A percentile compares a stretch with the other conserved stretches of the same genome.
phyloP scores from a whole-genome alignment of 164 flowering plant species.

The Cinnamomum micranthum region DNA sequence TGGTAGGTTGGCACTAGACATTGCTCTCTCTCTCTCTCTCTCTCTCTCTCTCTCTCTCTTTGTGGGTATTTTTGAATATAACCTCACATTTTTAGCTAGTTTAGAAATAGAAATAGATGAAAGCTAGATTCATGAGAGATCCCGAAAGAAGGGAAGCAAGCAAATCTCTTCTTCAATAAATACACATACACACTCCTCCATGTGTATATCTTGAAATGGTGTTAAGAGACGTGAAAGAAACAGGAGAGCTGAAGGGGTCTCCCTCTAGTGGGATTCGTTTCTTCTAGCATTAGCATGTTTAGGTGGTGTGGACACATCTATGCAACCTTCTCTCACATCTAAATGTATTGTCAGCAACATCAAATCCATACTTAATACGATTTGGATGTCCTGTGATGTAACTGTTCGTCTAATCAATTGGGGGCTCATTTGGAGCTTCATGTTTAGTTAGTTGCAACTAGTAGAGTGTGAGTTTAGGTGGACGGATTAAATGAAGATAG shows the following conservation, averaged over 20 bases:
- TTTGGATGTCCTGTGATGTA: not conserved
- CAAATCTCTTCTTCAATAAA: constrained; percentile 1
- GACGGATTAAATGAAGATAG: not conserved
- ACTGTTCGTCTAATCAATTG: not conserved
- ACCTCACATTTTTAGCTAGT: not conserved
- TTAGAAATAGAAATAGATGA: not conserved
- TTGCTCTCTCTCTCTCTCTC: constrained; percentile 6
- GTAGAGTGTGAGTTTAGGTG: not conserved
- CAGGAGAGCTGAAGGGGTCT: constrained; percentile 41
- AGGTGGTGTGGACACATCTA: constrained; percentile 45
- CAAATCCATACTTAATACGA: not conserved
- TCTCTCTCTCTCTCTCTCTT: not conserved
- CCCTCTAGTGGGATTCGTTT: constrained; percentile 5
- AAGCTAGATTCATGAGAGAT: constrained; percentile 7
- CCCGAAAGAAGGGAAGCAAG: constrained; percentile 9
- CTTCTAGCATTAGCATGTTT: constrained; percentile 27
- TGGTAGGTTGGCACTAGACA: constrained; percentile 7
- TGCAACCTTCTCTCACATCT: constrained; percentile 9
- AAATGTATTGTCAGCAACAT: not conserved
- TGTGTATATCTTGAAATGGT: constrained; percentile 14
- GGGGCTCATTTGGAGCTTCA: not conserved
- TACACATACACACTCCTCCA: not conserved
- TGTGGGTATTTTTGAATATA: not conserved
- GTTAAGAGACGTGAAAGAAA: constrained; percentile 44
- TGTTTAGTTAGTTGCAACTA: not conserved